A percentile compares a stretch with the other conserved stretches of the same genome.
phyloP scores from a whole-genome alignment of 2,329 filamentous ascomycete genomes.

The Trichoderma aggressivum region DNA sequence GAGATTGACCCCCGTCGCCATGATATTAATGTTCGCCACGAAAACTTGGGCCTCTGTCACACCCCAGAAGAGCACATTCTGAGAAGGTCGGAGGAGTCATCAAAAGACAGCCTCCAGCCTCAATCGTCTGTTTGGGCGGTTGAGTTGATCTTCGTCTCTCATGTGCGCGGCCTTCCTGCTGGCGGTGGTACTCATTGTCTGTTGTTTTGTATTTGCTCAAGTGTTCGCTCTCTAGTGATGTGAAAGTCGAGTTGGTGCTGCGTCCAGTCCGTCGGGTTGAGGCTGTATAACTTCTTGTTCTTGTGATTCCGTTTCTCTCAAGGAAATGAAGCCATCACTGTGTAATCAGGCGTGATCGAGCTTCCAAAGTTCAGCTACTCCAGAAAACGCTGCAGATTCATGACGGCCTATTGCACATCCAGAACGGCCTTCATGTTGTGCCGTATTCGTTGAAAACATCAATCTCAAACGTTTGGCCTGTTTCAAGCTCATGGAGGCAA shows the following conservation, averaged over 20 bases:
- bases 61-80: too few relatives aligned
- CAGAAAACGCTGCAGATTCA: background rate
- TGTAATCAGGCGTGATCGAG: background rate
- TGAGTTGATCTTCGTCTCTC: background rate
- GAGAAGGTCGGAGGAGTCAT: background rate
- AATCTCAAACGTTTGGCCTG: rapidly evolving
- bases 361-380: background rate
- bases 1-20: rapidly evolving
- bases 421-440: background rate
- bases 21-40: background rate
- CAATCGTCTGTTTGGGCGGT: background rate
- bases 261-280: too few relatives aligned
- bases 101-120: background rate
- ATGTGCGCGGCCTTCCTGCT: background rate
- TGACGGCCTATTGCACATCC: rapidly evolving
- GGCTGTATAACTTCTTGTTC: too few relatives aligned
- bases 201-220: too few relatives aligned
- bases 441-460: background rate
- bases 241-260: too few relatives aligned
- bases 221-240: too few relatives aligned
- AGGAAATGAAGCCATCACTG: too few relatives aligned
- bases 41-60: too few relatives aligned
- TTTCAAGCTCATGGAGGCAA: background rate
- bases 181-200: background rate
- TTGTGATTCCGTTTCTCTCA: too few relatives aligned